Conservation (phyloP, 306 rosid species). For the Fragaria nilgerrensis region DNA sequence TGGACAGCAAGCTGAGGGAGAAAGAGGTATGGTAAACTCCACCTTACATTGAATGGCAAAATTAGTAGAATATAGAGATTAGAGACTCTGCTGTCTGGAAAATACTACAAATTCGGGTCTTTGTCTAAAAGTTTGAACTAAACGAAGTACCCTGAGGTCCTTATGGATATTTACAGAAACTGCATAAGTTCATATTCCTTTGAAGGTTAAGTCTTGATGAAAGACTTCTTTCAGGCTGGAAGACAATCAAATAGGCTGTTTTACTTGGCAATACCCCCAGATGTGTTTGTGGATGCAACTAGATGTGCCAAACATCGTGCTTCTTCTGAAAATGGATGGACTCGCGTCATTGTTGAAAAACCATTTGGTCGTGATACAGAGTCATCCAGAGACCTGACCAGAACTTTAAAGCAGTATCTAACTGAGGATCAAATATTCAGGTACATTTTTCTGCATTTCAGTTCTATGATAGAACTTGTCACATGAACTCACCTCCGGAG, state of each 20-base stretch:
- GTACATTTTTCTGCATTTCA: conserved; percentile 29
- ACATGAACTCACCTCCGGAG: background rate
- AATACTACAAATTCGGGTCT: background rate
- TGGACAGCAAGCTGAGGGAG: conserved; percentile 64
- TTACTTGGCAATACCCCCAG: conserved; percentile 86
- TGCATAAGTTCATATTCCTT: conserved; percentile 1
- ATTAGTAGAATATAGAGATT: background rate
- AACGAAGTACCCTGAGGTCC: background rate
- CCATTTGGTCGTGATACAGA: conserved; percentile 91
- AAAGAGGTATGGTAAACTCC: conserved; percentile 58
- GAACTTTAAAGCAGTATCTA: conserved; percentile 74
- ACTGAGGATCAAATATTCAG: conserved; percentile 96
- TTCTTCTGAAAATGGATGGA: conserved; percentile 87
- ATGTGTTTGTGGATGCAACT: conserved; percentile 79
- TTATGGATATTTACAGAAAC: background rate
- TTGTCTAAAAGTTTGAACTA: background rate
- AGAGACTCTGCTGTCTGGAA: background rate
- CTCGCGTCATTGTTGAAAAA: conserved; percentile 91
- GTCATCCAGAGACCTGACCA: conserved; percentile 79
- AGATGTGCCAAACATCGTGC: conserved; percentile 78
- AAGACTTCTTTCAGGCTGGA: conserved; percentile 51
- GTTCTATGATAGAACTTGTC: background rate
- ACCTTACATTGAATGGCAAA: background rate
- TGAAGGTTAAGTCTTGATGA: background rate
- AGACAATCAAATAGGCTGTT: conserved; percentile 70